Evolutionary conservation across 2,329 filamentous ascomycete genomes (phyloP).

Genomic region (Phialophora chinensis): DNA sequence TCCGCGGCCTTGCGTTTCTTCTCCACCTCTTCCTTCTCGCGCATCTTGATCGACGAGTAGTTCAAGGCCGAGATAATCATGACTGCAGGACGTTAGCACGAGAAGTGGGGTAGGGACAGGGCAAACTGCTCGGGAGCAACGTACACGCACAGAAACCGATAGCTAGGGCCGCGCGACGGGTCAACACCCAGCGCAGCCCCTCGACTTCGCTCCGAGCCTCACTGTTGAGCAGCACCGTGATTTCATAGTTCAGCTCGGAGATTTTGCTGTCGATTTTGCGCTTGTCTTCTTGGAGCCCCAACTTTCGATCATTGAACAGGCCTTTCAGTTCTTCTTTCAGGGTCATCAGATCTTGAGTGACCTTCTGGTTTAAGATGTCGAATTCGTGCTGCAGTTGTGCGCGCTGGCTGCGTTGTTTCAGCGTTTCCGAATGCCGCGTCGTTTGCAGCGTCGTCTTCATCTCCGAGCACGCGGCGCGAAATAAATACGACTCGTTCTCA

Average conservation of each 20-base stretch:
- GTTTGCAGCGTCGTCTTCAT: conserved; percentile 85
- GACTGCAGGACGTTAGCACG: conserved; percentile 41
- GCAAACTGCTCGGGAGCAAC: not conserved
- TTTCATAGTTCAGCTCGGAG: conserved; percentile 95
- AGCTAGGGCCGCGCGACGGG: conserved; percentile 67
- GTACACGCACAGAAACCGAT: conserved; percentile 59
- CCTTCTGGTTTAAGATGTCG: conserved; percentile 84
- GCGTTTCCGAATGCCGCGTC: conserved; percentile 75
- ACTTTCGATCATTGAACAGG: conserved; percentile 94
- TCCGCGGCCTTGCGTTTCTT: conserved; percentile 46
- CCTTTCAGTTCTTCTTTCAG: conserved; percentile 92
- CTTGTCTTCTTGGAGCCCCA: conserved; percentile 88
- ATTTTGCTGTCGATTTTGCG: conserved; percentile 83
- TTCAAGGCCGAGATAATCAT: conserved; percentile 57
- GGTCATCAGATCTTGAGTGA: conserved; percentile 80
- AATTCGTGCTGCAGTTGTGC: conserved; percentile 90
- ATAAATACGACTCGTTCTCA: conserved; percentile 94
- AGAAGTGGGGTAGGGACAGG: not conserved
- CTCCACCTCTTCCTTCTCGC: conserved; percentile 45
- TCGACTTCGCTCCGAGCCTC: conserved; percentile 93
- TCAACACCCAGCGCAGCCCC: conserved; percentile 83
- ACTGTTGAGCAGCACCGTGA: conserved; percentile 85
- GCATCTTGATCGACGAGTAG: conserved; percentile 49
- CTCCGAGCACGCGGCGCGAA: conserved; percentile 91
- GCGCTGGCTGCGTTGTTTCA: conserved; percentile 80